Percentiles rank a stretch among this genome's conserved stretches.
Evolutionary conservation across 345 rosid species (phyloP).

Genomic region (Barbarea vulgaris): DNA sequence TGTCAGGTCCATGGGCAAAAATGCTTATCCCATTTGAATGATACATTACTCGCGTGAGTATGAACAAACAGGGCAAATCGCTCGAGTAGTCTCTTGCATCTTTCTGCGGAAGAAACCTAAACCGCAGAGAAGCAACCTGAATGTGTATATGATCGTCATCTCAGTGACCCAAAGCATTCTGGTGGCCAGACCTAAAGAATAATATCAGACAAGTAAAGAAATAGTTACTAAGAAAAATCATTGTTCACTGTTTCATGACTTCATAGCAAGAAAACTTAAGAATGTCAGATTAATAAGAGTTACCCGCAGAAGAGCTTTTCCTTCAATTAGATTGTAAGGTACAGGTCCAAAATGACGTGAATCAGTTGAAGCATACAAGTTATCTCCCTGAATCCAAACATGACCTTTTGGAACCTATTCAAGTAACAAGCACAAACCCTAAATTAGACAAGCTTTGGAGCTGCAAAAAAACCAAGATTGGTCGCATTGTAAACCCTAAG

Average conservation of each 20-base stretch:
- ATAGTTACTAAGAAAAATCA: not conserved
- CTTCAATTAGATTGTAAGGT: constrained; percentile 79
- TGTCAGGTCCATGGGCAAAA: not conserved
- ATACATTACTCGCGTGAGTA: not conserved
- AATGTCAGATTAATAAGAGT: constrained; percentile 8
- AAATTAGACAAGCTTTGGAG: not conserved
- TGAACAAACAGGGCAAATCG: not conserved
- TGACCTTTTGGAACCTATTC: constrained; percentile 80
- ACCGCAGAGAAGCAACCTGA: not conserved
- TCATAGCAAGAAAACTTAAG: not conserved
- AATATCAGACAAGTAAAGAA: not conserved
- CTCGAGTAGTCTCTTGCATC: constrained; percentile 6
- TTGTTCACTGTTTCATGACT: not conserved
- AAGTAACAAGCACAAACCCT: not conserved
- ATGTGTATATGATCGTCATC: constrained; percentile 24
- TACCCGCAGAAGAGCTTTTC: constrained; percentile 74
- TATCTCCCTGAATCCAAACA: constrained; percentile 94
- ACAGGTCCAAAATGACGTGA: constrained; percentile 76
- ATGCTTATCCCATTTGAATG: not conserved
- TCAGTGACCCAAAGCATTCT: constrained; percentile 55
- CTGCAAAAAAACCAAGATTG: not conserved
- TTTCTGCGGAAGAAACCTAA: not conserved
- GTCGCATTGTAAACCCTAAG: not conserved
- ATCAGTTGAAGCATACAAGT: constrained; percentile 70
- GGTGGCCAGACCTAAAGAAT: constrained; percentile 68